These are phyloP conservation scores for Salix exigua DNA, from an alignment of 345 rosid genomes.

Conservation along the genomic window DNA sequence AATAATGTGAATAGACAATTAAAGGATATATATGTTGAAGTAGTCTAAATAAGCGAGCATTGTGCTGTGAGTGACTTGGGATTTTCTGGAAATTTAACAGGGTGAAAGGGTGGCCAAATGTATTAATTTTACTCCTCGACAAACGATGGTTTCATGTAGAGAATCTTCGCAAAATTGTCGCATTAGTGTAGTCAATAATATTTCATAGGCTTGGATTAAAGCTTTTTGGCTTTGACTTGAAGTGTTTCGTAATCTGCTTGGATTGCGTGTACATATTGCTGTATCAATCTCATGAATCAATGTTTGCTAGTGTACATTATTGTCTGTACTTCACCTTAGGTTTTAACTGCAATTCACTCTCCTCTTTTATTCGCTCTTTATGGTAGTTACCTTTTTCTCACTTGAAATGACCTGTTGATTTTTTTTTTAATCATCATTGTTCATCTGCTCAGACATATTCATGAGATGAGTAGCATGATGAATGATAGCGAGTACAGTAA, in stretches of 20 bases:
- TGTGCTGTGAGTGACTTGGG: not conserved
- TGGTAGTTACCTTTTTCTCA: not conserved
- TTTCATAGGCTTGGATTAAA: not conserved
- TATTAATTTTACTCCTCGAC: not conserved
- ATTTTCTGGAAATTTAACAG: not conserved
- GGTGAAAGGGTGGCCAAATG: not conserved
- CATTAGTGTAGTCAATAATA: not conserved
- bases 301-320: not conserved
- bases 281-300: not conserved
- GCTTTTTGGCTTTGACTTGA: not conserved
- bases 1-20: not conserved
- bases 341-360: not conserved
- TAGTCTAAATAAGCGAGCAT: not conserved
- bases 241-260: too few species aligned
- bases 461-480: conserved; percentile 19
- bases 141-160: not conserved
- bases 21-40: not conserved
- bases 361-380: not conserved
- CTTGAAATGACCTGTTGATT: not conserved
- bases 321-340: not conserved
- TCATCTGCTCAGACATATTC: conserved; percentile 1
- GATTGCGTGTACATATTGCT: not conserved
- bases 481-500: conserved; percentile 19
- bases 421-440: not conserved
- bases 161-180: not conserved